These are phyloP conservation scores for Rhododendron kiyosumense DNA, from an alignment of 148 eudicot species.

Conservation along the genomic window DNA sequence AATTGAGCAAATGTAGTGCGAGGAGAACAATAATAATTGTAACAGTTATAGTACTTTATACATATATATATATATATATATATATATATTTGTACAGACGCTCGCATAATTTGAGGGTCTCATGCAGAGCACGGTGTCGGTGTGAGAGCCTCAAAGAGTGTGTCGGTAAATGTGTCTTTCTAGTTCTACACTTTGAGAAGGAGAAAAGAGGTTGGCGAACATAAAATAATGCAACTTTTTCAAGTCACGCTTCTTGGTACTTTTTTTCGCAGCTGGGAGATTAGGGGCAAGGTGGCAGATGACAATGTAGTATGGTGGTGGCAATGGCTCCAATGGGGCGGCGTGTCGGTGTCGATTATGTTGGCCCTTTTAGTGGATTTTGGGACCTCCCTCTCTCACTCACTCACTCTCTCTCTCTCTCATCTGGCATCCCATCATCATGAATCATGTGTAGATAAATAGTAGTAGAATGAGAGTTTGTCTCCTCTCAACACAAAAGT, in stretches of 20 bases:
- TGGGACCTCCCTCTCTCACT: neutral
- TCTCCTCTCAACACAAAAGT: neutral
- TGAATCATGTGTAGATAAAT: neutral
- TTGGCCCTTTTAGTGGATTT: neutral
- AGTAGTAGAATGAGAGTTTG: neutral
- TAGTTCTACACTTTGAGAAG: neutral
- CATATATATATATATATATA: too few species aligned
- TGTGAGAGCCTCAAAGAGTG: neutral
- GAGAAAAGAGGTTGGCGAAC: neutral
- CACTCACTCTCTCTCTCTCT: conserved; percentile 5
- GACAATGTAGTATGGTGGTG: neutral
- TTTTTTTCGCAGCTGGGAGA: neutral
- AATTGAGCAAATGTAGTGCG: too few species aligned
- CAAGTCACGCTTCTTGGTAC: neutral
- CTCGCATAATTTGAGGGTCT: neutral
- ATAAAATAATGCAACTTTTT: neutral
- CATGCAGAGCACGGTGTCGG: neutral
- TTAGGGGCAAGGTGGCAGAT: neutral
- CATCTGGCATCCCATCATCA: neutral
- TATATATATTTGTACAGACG: too few species aligned
- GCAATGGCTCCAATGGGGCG: conserved; percentile 3
- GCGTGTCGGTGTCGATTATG: neutral
- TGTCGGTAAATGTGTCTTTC: too few species aligned
- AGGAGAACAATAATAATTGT: neutral
- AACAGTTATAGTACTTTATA: too few species aligned